These are phyloP conservation scores for Meira nashicola DNA, from an alignment of 1,284 basidiomycete species.

Conservation along the genomic window DNA sequence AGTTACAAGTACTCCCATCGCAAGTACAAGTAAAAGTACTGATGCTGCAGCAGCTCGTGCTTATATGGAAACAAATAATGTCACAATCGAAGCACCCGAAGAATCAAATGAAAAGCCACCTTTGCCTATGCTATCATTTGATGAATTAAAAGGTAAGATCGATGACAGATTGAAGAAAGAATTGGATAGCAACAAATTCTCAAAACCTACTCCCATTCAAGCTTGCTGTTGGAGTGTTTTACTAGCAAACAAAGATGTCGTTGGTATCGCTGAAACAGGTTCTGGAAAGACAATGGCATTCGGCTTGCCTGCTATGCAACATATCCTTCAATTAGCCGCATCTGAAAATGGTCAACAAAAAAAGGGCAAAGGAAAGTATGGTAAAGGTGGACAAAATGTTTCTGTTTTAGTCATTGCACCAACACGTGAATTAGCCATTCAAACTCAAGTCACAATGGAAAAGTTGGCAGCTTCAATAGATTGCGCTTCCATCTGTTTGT, in stretches of 20 bases:
- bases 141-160: conserved; percentile 66
- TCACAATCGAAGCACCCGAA: conserved; percentile 50
- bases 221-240: conserved; percentile 91
- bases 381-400: conserved; percentile 56
- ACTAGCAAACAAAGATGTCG: conserved; percentile 75
- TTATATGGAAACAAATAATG: conserved; percentile 44
- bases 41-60: conserved; percentile 44
- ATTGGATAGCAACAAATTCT: conserved; percentile 67
- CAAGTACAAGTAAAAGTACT: conserved; percentile 53
- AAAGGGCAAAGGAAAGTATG: conserved; percentile 30
- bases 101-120: conserved; percentile 55
- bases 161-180: conserved; percentile 58
- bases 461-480: conserved; percentile 71
- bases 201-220: conserved; percentile 90
- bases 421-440: conserved; percentile 88
- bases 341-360: conserved; percentile 35
- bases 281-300: conserved; percentile 92
- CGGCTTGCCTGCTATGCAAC: conserved; percentile 78
- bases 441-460: conserved; percentile 81
- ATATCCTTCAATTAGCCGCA: conserved; percentile 57
- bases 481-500: conserved; percentile 78
- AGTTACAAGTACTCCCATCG: neutral
- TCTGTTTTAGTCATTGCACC: conserved; percentile 83
- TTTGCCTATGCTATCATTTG: conserved; percentile 68
- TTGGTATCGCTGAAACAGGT: conserved; percentile 96